phyloP scores from a whole-genome alignment of 768 basidiomycete species.

The Lanmaoa rubissima region DNA sequence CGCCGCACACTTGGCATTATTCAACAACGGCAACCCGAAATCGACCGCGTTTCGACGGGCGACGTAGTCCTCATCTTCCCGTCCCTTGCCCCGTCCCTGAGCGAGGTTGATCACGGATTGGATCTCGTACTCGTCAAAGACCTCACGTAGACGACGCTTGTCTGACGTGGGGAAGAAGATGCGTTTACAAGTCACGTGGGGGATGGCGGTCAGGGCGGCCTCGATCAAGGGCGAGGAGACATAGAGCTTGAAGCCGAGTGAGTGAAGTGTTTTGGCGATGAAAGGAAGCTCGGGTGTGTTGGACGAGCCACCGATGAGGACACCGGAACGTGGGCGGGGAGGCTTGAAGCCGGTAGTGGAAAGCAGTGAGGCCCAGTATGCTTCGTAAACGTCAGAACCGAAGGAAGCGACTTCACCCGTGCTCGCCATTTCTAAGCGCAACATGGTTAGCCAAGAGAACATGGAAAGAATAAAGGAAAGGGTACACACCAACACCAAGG shows the following conservation, averaged over 20 bases:
- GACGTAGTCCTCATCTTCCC: constrained; percentile 93
- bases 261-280: constrained; percentile 75
- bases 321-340: constrained; percentile 79
- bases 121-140: constrained; percentile 93
- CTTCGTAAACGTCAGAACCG: constrained; percentile 90
- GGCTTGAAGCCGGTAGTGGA: constrained; percentile 96
- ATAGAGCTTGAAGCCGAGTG: constrained; percentile 94
- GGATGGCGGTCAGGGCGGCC: constrained; percentile 73
- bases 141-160: constrained; percentile 91
- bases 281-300: constrained; percentile 81
- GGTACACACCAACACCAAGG: constrained; percentile 83
- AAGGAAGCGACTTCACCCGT: constrained; percentile 98
- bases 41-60: constrained; percentile 96
- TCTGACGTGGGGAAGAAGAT: constrained; percentile 97
- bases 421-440: constrained; percentile 84
- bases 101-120: constrained; percentile 94
- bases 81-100: constrained; percentile 67
- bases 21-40: constrained; percentile 89
- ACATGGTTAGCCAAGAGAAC: not conserved
- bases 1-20: constrained; percentile 84
- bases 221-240: constrained; percentile 81
- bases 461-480: not conserved
- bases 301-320: constrained; percentile 90
- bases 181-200: constrained; percentile 77
- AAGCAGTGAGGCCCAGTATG: constrained; percentile 93